Conservation (phyloP, 2,329 filamentous ascomycete genomes). For the Chaetothyriales sp. region DNA sequence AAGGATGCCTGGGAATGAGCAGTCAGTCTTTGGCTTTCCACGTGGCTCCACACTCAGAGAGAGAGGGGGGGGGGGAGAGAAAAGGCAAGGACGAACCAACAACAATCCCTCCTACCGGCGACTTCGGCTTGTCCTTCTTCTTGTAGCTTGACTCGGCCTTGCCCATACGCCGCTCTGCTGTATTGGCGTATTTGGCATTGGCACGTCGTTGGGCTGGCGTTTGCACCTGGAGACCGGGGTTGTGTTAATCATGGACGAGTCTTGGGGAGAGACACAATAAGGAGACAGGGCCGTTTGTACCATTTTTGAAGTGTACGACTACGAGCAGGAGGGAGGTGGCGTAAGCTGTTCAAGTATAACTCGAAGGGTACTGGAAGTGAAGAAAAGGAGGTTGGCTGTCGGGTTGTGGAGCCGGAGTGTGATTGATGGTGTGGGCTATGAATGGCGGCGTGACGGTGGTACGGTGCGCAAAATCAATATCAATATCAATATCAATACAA, state of each 20-base stretch:
- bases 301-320: too few species aligned
- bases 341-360: too few species aligned
- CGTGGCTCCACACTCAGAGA: neutral
- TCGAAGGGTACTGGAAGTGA: too few species aligned
- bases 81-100: slow-evolving; percentile 34
- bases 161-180: slow-evolving; percentile 47
- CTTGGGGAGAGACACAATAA: too few species aligned
- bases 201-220: slow-evolving; percentile 52
- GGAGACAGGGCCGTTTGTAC: too few species aligned
- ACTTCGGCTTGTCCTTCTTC: slow-evolving; percentile 37
- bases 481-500: too few species aligned
- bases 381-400: too few species aligned
- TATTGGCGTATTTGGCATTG: slow-evolving; percentile 47
- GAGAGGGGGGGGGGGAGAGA: neutral
- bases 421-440: too few species aligned
- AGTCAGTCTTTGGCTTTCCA: neutral
- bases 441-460: too few species aligned
- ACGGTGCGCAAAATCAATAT: too few species aligned
- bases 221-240: slow-evolving; percentile 28
- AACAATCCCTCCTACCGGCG: slow-evolving; percentile 44
- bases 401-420: too few species aligned
- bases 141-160: slow-evolving; percentile 34
- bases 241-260: neutral
- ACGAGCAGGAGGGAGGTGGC: too few species aligned
- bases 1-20: slow-evolving; percentile 32